Evolutionary conservation across 2,329 filamentous ascomycete species (phyloP).

Genomic region (Sarocladiaceae sp.): DNA sequence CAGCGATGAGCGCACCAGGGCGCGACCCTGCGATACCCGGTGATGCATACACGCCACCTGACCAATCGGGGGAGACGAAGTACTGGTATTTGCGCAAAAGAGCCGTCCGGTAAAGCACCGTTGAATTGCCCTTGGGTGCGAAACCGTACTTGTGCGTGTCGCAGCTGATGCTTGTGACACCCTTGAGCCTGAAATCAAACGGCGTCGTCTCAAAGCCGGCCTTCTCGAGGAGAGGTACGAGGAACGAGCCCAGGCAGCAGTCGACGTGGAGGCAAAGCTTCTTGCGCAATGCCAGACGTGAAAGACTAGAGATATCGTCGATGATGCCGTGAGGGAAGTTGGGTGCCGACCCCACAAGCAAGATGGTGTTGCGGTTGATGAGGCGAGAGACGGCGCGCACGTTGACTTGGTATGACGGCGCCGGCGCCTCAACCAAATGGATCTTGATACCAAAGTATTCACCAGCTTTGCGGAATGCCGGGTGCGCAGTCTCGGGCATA

Average conservation of each 20-base stretch:
- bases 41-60: slow-evolving; percentile 90
- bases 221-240: slow-evolving; percentile 84
- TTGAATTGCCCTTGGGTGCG: slow-evolving; percentile 94
- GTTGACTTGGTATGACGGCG: slow-evolving; percentile 79
- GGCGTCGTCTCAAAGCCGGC: slow-evolving; percentile 85
- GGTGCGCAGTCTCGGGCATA: slow-evolving; percentile 88
- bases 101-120: slow-evolving; percentile 79
- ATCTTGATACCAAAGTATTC: slow-evolving; percentile 97
- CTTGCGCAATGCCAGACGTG: slow-evolving; percentile 71
- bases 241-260: slow-evolving; percentile 93
- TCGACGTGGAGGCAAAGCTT: slow-evolving; percentile 90
- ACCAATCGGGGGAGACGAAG: slow-evolving; percentile 92
- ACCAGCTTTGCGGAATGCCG: slow-evolving; percentile 91
- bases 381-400: slow-evolving; percentile 71
- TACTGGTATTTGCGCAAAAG: slow-evolving; percentile 84
- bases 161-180: slow-evolving; percentile 91
- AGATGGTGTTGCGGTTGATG: slow-evolving; percentile 87
- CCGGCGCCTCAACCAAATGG: slow-evolving; percentile 81
- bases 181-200: slow-evolving; percentile 91
- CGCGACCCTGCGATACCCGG: slow-evolving; percentile 87
- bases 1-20: slow-evolving; percentile 89
- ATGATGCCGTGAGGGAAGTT: slow-evolving; percentile 99
- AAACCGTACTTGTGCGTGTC: slow-evolving; percentile 99
- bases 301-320: slow-evolving; percentile 83
- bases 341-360: slow-evolving; percentile 89